Base-by-base conservation (phyloP, 2,329 filamentous ascomycete genomes). In the Pyrenochaeta sp. region DNA sequence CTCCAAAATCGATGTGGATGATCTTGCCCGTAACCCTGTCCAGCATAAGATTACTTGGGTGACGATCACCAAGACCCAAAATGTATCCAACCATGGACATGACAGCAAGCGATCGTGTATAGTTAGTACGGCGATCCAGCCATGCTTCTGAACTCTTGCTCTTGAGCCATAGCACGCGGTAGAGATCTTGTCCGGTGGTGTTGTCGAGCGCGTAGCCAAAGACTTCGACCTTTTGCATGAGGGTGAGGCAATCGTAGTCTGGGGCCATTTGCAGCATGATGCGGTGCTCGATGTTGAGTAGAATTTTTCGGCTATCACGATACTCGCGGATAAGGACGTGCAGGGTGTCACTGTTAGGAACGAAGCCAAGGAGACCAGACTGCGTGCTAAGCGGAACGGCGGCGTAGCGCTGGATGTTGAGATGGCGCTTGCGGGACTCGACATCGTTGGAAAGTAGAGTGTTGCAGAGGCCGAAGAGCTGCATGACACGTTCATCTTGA, bases 71-170 rank as follows among this genome's bases (percentile, higher is more conserved):
- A 12, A 99, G 83, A 55, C 95, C 96, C 18, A 99, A 87, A 61
- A 99, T 98, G 76, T 99, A 99, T 60, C 95, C 95, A n/a, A 98
- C 95, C 92, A 99, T 99, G n/a, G 92, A 97, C 95, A 99, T 99
- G 68, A 99, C 95, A 66, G 92, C 95, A 1, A 99, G 83, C 1
- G 94, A 98, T 52, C 95, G 90, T 15, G 95, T 99, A 79, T 99
- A 99, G 74, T 97, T 99, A n/a, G 96, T 99, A 47, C 95, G 90
- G 37, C 95, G 86, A 76, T 98, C 95, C 30, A 99, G 87, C 95
- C 95, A 99, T 1, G 94, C 90, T 76, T 99, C 95, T 0, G 94
- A 97, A 57, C 91, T 96, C 82, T 97, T 97, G 72, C 92, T 97
- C 85, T 99, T 99, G 64, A 99, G 84, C 95, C 96, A 99, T 31